These are phyloP conservation scores for Mortierella alpina DNA, from an alignment of 192 early-diverging fungal genomes.

Conservation along the genomic window DNA sequence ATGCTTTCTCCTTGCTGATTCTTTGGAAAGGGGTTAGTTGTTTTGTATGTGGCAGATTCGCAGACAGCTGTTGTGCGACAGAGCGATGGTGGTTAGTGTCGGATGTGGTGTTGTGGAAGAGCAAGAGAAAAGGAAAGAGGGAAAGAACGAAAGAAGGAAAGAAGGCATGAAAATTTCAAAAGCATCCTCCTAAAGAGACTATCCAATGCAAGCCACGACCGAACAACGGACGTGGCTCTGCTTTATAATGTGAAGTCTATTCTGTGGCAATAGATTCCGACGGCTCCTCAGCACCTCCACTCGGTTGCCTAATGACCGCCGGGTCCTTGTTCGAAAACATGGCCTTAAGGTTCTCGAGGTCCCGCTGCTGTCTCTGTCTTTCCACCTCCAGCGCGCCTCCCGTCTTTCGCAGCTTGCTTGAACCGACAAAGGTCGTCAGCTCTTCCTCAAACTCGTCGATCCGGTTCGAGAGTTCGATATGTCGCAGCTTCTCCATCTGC, in stretches of 20 bases:
- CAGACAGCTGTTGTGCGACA: no score
- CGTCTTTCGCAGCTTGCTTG: constrained; percentile 78
- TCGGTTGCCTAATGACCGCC: no score
- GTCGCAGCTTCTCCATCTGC: constrained; percentile 72
- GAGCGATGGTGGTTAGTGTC: no score
- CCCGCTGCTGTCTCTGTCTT: constrained; percentile 73
- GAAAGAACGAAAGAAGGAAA: background rate
- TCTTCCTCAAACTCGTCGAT: constrained; percentile 86
- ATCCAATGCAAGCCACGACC: no score
- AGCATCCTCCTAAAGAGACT: no score
- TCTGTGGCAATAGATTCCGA: no score
- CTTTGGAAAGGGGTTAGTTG: no score
- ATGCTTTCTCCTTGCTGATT: background rate
- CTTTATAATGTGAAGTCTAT: no score
- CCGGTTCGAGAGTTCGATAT: constrained; percentile 71
- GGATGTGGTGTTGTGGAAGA: no score
- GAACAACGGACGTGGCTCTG: no score
- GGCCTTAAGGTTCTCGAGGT: constrained; percentile 68
- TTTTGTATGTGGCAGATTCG: no score
- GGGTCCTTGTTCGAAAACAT: constrained; percentile 38
- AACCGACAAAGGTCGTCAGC: constrained; percentile 71
- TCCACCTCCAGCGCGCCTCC: constrained; percentile 82
- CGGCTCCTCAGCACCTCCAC: no score
- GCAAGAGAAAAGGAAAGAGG: background rate
- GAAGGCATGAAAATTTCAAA: background rate